Percentiles rank a stretch among this genome's conserved stretches.
Evolutionary conservation across 495 filamentous ascomycete genomes (phyloP).

Genomic region (Podospora conica): DNA sequence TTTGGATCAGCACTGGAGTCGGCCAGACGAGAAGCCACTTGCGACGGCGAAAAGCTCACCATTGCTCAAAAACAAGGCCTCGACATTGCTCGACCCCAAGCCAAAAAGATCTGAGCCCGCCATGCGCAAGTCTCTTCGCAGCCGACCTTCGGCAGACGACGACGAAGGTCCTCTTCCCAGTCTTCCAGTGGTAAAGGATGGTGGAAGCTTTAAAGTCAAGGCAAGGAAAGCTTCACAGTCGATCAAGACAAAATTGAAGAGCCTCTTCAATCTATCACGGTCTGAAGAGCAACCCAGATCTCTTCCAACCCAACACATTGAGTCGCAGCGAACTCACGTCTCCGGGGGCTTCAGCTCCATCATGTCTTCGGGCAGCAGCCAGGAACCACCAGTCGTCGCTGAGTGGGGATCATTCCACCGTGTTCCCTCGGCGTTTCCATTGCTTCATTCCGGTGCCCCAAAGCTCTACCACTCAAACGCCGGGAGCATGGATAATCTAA

Average conservation of each 20-base stretch:
- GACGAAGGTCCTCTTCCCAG: conserved; percentile 9
- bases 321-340: conserved; percentile 43
- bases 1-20: background rate
- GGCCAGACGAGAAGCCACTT: conserved; percentile 4
- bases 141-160: conserved; percentile 34
- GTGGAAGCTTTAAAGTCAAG: conserved; percentile 41
- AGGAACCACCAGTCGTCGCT: background rate
- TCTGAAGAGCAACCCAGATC: conserved; percentile 33
- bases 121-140: conserved; percentile 56
- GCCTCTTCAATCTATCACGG: conserved; percentile 48
- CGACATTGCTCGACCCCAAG: conserved; percentile 43
- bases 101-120: conserved; percentile 40
- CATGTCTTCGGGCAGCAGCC: background rate
- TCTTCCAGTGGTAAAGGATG: conserved; percentile 14
- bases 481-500: conserved; percentile 48
- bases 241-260: conserved; percentile 56
- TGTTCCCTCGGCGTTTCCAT: conserved; percentile 38
- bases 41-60: background rate
- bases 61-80: conserved; percentile 35
- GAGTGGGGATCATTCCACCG: conserved; percentile 34
- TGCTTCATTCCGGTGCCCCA: conserved; percentile 32
- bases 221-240: conserved; percentile 55
- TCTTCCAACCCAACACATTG: conserved; percentile 46
- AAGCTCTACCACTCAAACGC: conserved; percentile 38
- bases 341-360: conserved; percentile 25